phyloP scores from a whole-genome alignment of 805 yeast genomes.

The Zygosaccharomyces pseudorouxii region DNA sequence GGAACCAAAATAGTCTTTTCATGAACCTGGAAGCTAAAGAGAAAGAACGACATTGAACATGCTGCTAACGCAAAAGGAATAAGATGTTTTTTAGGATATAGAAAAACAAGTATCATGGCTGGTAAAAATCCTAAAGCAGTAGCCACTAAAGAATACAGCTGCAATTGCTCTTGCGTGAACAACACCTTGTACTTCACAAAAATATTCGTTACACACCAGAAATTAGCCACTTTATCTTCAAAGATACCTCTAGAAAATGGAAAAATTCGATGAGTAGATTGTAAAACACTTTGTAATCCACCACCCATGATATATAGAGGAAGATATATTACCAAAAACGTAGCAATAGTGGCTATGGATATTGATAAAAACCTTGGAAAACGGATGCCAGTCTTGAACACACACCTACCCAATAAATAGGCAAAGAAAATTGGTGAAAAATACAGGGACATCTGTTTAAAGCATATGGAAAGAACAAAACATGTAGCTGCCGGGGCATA shows the following conservation, averaged over 20 bases:
- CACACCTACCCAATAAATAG: constrained; percentile 57
- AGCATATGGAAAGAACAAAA: constrained; percentile 72
- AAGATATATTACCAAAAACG: constrained; percentile 47
- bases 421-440: constrained; percentile 87
- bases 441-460: constrained; percentile 94
- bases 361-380: constrained; percentile 56
- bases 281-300: constrained; percentile 36
- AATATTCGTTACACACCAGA: constrained; percentile 93
- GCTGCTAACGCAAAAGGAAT: constrained; percentile 73
- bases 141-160: constrained; percentile 48
- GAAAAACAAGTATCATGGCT: constrained; percentile 45
- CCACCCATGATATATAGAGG: constrained; percentile 57
- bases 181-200: constrained; percentile 61
- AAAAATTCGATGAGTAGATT: constrained; percentile 69
- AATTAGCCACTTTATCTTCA: constrained; percentile 95
- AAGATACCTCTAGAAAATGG: constrained; percentile 92
- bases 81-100: constrained; percentile 48
- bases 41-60: constrained; percentile 79
- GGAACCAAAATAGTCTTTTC: constrained; percentile 91
- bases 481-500: constrained; percentile 65
- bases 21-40: constrained; percentile 94
- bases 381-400: constrained; percentile 41
- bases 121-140: constrained; percentile 56
- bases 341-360: constrained; percentile 55
- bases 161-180: constrained; percentile 55